These are phyloP conservation scores for Wallacemonas sp. DNA, from an alignment of 208 protist genomes.

Conservation along the genomic window DNA sequence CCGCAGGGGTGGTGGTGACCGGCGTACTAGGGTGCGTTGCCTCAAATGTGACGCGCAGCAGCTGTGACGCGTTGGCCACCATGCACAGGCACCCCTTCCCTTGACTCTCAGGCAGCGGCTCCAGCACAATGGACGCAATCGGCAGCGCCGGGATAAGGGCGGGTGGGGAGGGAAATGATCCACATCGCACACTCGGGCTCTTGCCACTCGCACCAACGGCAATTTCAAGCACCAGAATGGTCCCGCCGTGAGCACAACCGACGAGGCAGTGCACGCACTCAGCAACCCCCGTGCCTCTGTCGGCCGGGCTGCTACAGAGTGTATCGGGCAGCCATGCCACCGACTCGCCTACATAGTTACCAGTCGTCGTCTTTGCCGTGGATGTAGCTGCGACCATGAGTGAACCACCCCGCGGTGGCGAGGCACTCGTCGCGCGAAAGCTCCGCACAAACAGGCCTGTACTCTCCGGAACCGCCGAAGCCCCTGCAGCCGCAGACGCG, in stretches of 20 bases:
- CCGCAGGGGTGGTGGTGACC: not conserved
- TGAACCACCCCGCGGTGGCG: not conserved
- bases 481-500: not conserved
- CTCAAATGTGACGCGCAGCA: constrained; percentile 20
- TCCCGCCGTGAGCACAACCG: constrained; percentile 13
- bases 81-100: not conserved
- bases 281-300: constrained; percentile 5
- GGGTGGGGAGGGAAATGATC: not conserved
- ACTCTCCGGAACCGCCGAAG: not conserved
- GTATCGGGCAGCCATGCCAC: constrained; percentile 46
- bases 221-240: constrained; percentile 19
- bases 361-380: not conserved
- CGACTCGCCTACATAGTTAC: constrained; percentile 45
- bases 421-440: not conserved
- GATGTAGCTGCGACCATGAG: not conserved
- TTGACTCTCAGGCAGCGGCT: not conserved
- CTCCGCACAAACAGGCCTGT: not conserved
- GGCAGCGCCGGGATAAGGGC: not conserved
- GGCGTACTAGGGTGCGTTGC: too few species aligned
- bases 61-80: constrained; percentile 10
- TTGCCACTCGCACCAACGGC: constrained; percentile 7
- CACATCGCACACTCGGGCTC: constrained; percentile 1
- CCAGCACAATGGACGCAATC: constrained; percentile 2
- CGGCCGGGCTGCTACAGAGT: not conserved
- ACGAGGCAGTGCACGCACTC: constrained; percentile 18